Conservation (phyloP, 352 stramenopile genomes). For the Pythium biforme region DNA sequence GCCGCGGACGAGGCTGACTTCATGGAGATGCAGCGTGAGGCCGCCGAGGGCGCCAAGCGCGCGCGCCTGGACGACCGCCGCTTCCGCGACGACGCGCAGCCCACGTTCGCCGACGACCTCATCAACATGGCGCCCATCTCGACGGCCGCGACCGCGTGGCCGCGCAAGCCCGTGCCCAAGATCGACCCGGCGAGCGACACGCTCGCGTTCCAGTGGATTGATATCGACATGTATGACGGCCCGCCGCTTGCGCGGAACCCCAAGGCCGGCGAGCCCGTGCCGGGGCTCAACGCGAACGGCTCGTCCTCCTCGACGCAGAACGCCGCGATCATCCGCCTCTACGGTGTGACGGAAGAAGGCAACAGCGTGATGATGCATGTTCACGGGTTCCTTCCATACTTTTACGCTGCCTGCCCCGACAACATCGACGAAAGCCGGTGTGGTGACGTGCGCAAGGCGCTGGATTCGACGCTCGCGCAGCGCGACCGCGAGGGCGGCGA, state of each 20-base stretch:
- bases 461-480: conserved; percentile 58
- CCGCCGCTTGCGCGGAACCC: conserved; percentile 87
- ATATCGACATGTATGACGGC: conserved; percentile 98
- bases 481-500: conserved; percentile 52
- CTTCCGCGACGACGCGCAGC: conserved; percentile 22
- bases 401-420: conserved; percentile 90
- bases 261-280: conserved; percentile 59
- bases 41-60: conserved; percentile 16
- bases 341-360: conserved; percentile 94
- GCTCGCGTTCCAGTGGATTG: conserved; percentile 95
- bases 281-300: conserved; percentile 80
- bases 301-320: conserved; percentile 84
- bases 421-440: conserved; percentile 63
- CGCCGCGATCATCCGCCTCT: conserved; percentile 94
- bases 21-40: conserved; percentile 23
- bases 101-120: conserved; percentile 57
- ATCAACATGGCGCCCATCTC: conserved; percentile 58
- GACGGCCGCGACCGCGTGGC: conserved; percentile 65
- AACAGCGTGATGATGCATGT: conserved; percentile 97
- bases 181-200: conserved; percentile 39
- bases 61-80: conserved; percentile 24
- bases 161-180: conserved; percentile 39
- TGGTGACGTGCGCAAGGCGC: conserved; percentile 61
- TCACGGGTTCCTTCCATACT: conserved; percentile 98
- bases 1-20: conserved; percentile 22